Evolutionary conservation across 2,329 filamentous ascomycete species (phyloP), one percentile per base, ranked within the genome.

Genomic region (Cladosporium sp.): DNA sequence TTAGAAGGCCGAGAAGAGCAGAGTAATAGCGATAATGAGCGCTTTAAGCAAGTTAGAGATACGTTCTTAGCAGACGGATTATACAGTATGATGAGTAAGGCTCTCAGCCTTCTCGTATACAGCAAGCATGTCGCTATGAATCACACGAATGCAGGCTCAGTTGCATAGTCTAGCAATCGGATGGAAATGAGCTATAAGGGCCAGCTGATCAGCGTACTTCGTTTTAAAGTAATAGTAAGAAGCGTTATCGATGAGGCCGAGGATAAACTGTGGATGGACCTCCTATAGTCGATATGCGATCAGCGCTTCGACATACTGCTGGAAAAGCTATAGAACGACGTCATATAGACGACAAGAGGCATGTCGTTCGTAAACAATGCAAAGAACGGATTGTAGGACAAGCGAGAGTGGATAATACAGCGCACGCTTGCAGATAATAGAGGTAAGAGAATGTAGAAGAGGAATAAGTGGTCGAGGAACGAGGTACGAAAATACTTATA

Each of bases 51-150:
- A 15, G 59, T 58, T 47, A 57, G 60, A 22, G 45, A 45, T 19
- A 42, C 62, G 42, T 67, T 61, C 61, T 58, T 68, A 42, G 60
- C 60, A 15, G 59, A 68, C 25, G 40, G 65, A 25, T 60, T 56
- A 17, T 66, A 61, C 30, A 67, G 65, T 55, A 59, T 56, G 15
- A 67, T 67, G 25, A 66, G 65, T 36, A 59, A 51, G 40, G 66
- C 65, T 25, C 25, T 67, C 9, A 68, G 63, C 59, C 55, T 68
- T 37, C 56, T 66, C n/a, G 61, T 61, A 28, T 66, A 67, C 45
- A 22, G 66, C 20, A 67, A 67, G 58, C 34, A 58, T 43, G 49
- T 62, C n/a, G 61, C 59, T 30, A 38, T 65, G 12, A 65, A 63
- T 54, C 28, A 60, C 15, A 38, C 59, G 8, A 68, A 67, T 59